Evolutionary conservation across 805 yeast genomes (phyloP).

Genomic region (Sungouiella blattae): DNA sequence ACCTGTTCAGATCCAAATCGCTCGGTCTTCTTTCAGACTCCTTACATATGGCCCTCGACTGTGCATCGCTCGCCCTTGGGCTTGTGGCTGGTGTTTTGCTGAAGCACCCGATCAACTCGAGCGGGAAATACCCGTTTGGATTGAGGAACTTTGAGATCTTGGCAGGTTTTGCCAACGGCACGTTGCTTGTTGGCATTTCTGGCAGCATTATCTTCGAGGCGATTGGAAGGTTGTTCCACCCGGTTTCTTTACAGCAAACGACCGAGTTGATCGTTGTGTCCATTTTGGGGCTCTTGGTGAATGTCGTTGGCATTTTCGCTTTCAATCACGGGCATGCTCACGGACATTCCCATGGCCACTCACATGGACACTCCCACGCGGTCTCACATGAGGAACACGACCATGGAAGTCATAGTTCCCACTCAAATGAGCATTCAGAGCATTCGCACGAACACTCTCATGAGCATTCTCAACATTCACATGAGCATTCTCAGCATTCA

Average conservation of each 20-base stretch:
- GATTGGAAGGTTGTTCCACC: constrained; percentile 71
- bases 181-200: constrained; percentile 81
- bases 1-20: constrained; percentile 90
- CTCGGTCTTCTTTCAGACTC: constrained; percentile 90
- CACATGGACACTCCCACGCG: constrained; percentile 32
- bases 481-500: constrained; percentile 17
- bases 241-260: constrained; percentile 74
- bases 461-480: constrained; percentile 4
- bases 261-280: constrained; percentile 85
- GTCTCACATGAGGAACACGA: constrained; percentile 20
- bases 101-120: constrained; percentile 42
- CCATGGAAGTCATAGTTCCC: no score
- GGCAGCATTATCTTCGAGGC: constrained; percentile 88
- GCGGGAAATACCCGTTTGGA: constrained; percentile 81
- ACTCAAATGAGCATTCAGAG: no score
- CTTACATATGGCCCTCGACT: constrained; percentile 93
- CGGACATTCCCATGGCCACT: constrained; percentile 42
- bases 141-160: constrained; percentile 80
- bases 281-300: constrained; percentile 78
- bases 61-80: constrained; percentile 86
- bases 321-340: constrained; percentile 78
- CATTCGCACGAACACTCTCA: constrained; percentile 12
- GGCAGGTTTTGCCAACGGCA: constrained; percentile 95
- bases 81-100: constrained; percentile 70
- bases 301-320: constrained; percentile 89